Evolutionary conservation across 1,139 yeast genomes (phyloP), one percentile per base, ranked within the genome.

Genomic region (Taphrina pruni): DNA sequence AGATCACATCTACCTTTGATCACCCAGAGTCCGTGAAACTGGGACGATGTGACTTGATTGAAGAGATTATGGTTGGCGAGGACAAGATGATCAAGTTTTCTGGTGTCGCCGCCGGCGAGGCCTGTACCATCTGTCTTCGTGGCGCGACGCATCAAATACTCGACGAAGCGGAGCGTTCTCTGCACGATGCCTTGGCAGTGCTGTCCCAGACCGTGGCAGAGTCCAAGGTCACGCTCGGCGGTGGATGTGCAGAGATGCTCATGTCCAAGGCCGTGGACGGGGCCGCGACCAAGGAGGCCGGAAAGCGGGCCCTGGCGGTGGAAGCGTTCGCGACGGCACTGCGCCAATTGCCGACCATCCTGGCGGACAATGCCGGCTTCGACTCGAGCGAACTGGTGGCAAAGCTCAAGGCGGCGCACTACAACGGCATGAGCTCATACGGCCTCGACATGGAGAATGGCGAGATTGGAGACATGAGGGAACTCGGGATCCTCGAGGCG

Each of bases 231-330:
- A 95, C 95, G 50, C 84, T 94, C 62, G 99, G 99, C 70, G 99
- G 97, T 73, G 99, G 99, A 38, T 93, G 97, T 78, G 88, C 97
- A 4, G 99, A 94, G 80, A 93, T 94, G 97, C 84, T 91, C 75
- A 94, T 94, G 99, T 89, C 97, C 12, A 91, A 90, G 79, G 97
- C 99, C 6, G 98, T 94, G 48, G 99, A 95, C 75, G 92, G 90
- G 73, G 90, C 88, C 64, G 97, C 98, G 36, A 96, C 95, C 75
- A 92, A 90, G 76, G 94, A 89, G 74, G 88, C 90, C 45, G 99
- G 99, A 74, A 94, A 95, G 81, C 90, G 90, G 77, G 89, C 97
- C 0, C 83, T 94, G 72, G 99, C 99, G 0, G 87, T 95, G 71
- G 99, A 94, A 79, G 88, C 97, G 0, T 94, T 90, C 81, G 97